phyloP scores from a whole-genome alignment of 2,329 filamentous ascomycete species.

The Leptographium radiaticola region DNA sequence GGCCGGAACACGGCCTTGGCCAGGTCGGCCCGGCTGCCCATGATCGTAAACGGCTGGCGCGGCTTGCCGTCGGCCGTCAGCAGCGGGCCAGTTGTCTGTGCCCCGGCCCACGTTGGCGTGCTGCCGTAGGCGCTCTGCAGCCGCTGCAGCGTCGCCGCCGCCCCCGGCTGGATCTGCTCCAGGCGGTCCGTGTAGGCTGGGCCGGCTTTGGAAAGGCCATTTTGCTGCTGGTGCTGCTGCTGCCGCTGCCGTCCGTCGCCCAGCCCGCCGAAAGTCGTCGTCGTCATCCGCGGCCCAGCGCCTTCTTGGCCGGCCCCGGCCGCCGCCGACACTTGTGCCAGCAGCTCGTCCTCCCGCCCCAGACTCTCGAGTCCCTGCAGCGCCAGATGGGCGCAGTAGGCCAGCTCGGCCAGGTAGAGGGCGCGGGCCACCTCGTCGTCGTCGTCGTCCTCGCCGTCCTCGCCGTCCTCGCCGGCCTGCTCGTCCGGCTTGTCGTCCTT shows the following conservation, averaged over 20 bases:
- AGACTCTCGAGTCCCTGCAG: slow-evolving; percentile 83
- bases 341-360: slow-evolving; percentile 70
- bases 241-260: slow-evolving; percentile 10
- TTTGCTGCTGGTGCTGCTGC: too few relatives aligned
- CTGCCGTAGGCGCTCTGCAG: slow-evolving; percentile 32
- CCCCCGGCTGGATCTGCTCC: slow-evolving; percentile 29
- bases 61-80: slow-evolving; percentile 71
- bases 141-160: slow-evolving; percentile 33
- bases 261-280: slow-evolving; percentile 23
- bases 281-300: slow-evolving; percentile 35
- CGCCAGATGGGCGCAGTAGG: slow-evolving; percentile 61
- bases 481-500: slow-evolving; percentile 12
- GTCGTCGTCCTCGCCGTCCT: neutral
- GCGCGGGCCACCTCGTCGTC: slow-evolving; percentile 79
- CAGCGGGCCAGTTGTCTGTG: slow-evolving; percentile 45
- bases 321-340: slow-evolving; percentile 56
- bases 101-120: neutral
- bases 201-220: too few relatives aligned
- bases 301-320: slow-evolving; percentile 32
- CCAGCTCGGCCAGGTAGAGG: slow-evolving; percentile 63
- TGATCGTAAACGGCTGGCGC: slow-evolving; percentile 77
- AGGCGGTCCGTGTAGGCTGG: slow-evolving; percentile 56
- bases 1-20: slow-evolving; percentile 73
- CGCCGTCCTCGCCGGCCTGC: neutral
- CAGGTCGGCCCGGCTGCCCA: slow-evolving; percentile 63